A percentile compares a stretch with the other conserved stretches of the same genome.
phyloP scores from a whole-genome alignment of 192 early-diverging fungal species.

The Gonapodya prolifera region DNA sequence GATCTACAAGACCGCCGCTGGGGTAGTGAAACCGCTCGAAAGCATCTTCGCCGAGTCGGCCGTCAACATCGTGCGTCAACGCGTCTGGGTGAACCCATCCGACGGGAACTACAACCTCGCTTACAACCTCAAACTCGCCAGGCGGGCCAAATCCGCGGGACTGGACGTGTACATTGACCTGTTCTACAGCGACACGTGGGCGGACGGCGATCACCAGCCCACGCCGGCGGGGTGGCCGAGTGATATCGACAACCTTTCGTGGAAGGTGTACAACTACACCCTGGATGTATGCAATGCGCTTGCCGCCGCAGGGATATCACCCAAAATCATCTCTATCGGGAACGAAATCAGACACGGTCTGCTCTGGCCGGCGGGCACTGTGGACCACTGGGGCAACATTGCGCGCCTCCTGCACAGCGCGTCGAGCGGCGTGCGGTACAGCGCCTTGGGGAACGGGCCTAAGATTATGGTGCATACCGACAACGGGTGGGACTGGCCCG shows the following conservation, averaged over 20 bases:
- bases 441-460: background rate
- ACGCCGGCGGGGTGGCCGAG: slow-evolving; percentile 1
- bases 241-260: background rate
- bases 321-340: slow-evolving; percentile 13
- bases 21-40: too few species aligned
- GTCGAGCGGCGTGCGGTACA: slow-evolving; percentile 18
- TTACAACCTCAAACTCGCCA: slow-evolving; percentile 17
- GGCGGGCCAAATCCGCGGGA: slow-evolving; percentile 10
- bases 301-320: background rate
- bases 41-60: too few species aligned
- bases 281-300: background rate
- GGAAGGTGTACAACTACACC: slow-evolving; percentile 8
- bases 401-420: slow-evolving; percentile 16
- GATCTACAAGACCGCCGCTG: too few species aligned
- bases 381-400: slow-evolving; percentile 12
- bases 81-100: slow-evolving; percentile 21
- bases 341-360: slow-evolving; percentile 18
- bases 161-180: slow-evolving; percentile 18
- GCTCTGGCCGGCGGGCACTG: slow-evolving; percentile 16
- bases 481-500: slow-evolving; percentile 16
- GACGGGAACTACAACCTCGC: slow-evolving; percentile 17
- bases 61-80: slow-evolving; percentile 14
- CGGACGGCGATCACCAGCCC: slow-evolving; percentile 6
- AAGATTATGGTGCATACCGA: slow-evolving; percentile 15
- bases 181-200: slow-evolving; percentile 13